phyloP scores from a whole-genome alignment of 2,329 filamentous ascomycete genomes.

The Aureobasidium sp. region DNA sequence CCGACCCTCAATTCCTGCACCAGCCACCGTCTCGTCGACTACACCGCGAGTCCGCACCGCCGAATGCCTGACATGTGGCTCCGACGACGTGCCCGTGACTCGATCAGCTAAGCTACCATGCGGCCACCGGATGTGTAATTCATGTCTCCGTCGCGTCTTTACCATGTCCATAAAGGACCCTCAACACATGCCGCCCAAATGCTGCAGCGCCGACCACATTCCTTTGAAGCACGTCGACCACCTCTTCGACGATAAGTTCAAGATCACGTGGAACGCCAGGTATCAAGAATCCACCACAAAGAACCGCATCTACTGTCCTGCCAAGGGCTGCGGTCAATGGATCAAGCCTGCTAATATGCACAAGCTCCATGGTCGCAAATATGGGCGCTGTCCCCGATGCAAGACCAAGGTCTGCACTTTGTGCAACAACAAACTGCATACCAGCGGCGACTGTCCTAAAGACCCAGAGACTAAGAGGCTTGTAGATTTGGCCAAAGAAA shows the following conservation, averaged over 20 bases:
- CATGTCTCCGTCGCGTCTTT: conserved; percentile 69
- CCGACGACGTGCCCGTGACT: conserved; percentile 56
- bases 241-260: conserved; percentile 67
- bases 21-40: conserved; percentile 17
- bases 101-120: conserved; percentile 68
- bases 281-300: conserved; percentile 68
- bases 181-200: conserved; percentile 76
- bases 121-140: conserved; percentile 72
- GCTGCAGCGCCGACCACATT: conserved; percentile 68
- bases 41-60: conserved; percentile 27
- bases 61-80: conserved; percentile 65
- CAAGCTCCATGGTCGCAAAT: conserved; percentile 51
- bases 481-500: conserved; percentile 57
- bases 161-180: conserved; percentile 68
- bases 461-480: conserved; percentile 60
- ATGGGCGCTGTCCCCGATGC: conserved; percentile 65
- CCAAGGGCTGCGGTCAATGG: conserved; percentile 66
- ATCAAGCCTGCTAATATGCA: conserved; percentile 67
- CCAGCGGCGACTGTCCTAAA: conserved; percentile 59
- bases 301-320: conserved; percentile 72
- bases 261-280: conserved; percentile 72
- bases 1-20: conserved; percentile 11
- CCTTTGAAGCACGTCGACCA: conserved; percentile 68
- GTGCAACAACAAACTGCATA: conserved; percentile 72
- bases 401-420: conserved; percentile 64